Conservation (phyloP, 1,139 yeast species). For the Kodamaea plutei region DNA sequence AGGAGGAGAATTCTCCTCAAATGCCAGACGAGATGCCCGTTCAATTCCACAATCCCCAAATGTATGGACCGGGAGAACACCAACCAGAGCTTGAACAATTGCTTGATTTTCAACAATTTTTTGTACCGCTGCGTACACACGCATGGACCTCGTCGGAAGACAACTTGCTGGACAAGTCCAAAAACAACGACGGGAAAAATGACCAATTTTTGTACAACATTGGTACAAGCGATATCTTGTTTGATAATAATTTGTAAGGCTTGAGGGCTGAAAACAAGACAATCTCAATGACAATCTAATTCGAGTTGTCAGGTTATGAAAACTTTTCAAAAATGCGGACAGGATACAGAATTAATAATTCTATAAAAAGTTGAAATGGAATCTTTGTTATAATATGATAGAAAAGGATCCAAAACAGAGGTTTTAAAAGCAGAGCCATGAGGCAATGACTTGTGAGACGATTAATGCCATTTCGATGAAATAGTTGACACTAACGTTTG, state of each 20-base stretch:
- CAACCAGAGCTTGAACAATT: slow-evolving; percentile 14
- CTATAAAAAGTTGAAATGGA: no score
- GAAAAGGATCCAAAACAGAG: no score
- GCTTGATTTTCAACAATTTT: slow-evolving; percentile 19
- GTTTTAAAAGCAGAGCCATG: no score
- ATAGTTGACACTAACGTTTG: no score
- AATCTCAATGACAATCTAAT: no score
- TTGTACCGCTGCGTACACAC: slow-evolving; percentile 15
- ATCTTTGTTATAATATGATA: no score
- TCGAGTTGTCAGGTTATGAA: no score
- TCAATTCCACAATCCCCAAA: not conserved
- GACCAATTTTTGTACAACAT: slow-evolving; percentile 20
- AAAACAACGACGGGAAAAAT: slow-evolving; percentile 11
- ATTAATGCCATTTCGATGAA: no score
- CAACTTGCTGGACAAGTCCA: slow-evolving; percentile 10
- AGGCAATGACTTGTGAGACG: no score
- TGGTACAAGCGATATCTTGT: slow-evolving; percentile 20
- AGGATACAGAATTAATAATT: no score
- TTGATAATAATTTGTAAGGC: slow-evolving; percentile 17
- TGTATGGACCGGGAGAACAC: not conserved
- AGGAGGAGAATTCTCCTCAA: not conserved
- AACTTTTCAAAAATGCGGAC: no score
- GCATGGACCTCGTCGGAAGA: slow-evolving; percentile 10
- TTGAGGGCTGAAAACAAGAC: no score
- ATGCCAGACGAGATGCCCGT: not conserved